phyloP scores from a whole-genome alignment of 345 rosid species.

The Camelina laxa region DNA sequence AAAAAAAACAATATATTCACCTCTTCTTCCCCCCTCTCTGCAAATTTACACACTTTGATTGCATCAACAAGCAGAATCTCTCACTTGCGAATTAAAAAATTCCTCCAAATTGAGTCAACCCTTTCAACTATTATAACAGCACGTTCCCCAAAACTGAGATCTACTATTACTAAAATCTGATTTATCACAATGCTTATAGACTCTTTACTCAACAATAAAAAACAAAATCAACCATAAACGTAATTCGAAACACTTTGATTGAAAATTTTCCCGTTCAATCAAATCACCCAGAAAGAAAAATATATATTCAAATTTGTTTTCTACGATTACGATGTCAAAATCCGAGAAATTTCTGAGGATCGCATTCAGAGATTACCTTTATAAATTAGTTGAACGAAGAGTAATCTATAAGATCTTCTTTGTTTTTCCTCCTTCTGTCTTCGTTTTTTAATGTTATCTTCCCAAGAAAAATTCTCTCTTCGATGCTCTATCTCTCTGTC shows the following conservation, averaged over 20 bases:
- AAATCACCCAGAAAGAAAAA: background rate
- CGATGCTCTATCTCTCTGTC: conserved; percentile 19
- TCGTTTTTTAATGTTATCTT: conserved; percentile 7
- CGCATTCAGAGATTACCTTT: conserved; percentile 42
- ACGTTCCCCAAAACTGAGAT: conserved; percentile 33
- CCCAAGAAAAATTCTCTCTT: conserved; percentile 24
- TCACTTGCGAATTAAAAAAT: conserved; percentile 16
- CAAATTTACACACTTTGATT: conserved; percentile 24
- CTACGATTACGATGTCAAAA: conserved; percentile 10
- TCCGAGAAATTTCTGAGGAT: conserved; percentile 21
- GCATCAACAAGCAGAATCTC: conserved; percentile 23
- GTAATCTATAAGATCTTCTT: conserved; percentile 38
- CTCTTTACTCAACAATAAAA: conserved; percentile 39
- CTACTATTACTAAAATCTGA: conserved; percentile 29
- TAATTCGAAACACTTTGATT: conserved; percentile 30
- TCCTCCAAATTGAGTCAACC: conserved; percentile 42
- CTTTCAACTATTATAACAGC: conserved; percentile 34
- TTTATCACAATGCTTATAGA: conserved; percentile 23
- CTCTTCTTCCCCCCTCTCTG: conserved; percentile 30
- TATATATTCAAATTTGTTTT: background rate
- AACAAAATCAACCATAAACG: conserved; percentile 43
- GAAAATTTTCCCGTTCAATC: background rate
- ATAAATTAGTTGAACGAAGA: conserved; percentile 33
- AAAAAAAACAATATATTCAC: background rate
- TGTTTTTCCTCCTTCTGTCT: background rate